Evolutionary conservation across 257 asterid species (phyloP), one percentile per base, ranked within the genome.

Genomic region (Solanum virginianum): DNA sequence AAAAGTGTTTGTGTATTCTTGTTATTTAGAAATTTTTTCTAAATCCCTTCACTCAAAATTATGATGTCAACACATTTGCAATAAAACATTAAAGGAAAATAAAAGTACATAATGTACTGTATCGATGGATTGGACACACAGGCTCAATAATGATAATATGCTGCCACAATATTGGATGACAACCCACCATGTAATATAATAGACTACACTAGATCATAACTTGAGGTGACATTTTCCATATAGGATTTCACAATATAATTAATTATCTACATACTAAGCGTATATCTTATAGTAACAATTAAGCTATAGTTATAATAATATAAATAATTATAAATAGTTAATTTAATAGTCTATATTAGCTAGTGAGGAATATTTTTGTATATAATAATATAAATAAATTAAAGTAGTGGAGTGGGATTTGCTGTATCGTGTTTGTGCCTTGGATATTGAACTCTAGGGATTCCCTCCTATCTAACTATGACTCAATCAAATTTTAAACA

Each of bases 401-500:
- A 29, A 32, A 86, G 66, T 60, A 62, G 72, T 59, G 80, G 85
- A 94, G 98, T 93, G 98, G 96, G 96, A 93, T 93, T 94, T 90
- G 90, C 92, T 91, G 92, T 85, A 70, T 87, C 83, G 59, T 60
- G 41, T 39, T 59, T 62, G 70, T 68, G 87, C 92, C 88, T 92
- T 45, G 95, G 85, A 81, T 70, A 47, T 83, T 62, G 98, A 85
- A 91, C 92, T 86, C 90, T 90, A 72, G 95, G 97, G 96, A 93
- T 93, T 90, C 93, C 89, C 91, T 89, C 83, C 83, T 63, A 79
- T 82, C 54, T 17, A 53, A 75, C 75, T 77, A 51, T 74, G 59
- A 83, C 82, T 83, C 70, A 60, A 20, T 86, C 70, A 66, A 47
- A 60, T 41, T 59, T 41, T 13, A 77, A 75, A 49, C 56, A n/a